Percentiles rank a stretch among this genome's conserved stretches.
Evolutionary conservation across 2,329 filamentous ascomycete species (phyloP).

Genomic region (Beauveria medogensis): DNA sequence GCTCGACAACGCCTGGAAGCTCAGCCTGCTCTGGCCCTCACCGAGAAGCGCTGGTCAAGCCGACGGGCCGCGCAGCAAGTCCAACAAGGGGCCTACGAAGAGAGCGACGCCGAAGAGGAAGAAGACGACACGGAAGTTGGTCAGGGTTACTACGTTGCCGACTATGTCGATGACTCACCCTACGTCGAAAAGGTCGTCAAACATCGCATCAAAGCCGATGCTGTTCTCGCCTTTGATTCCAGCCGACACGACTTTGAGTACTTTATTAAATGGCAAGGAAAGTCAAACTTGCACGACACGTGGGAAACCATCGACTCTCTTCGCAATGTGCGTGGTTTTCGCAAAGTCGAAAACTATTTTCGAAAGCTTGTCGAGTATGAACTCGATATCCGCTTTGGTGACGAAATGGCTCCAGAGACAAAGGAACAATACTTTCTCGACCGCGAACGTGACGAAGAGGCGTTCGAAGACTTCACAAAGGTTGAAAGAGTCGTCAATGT

Average conservation of each 20-base stretch:
- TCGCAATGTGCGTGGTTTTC: constrained; percentile 69
- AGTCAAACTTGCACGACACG: constrained; percentile 90
- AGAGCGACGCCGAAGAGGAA: constrained; percentile 57
- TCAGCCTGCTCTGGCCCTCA: constrained; percentile 56
- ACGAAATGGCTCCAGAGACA: constrained; percentile 73
- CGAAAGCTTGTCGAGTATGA: constrained; percentile 75
- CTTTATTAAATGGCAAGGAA: constrained; percentile 93
- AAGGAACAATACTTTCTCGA: constrained; percentile 94
- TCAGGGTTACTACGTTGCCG: constrained; percentile 60
- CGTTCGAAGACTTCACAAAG: constrained; percentile 80
- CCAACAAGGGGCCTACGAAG: constrained; percentile 54
- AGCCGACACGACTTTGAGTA: constrained; percentile 76
- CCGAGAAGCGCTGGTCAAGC: constrained; percentile 87
- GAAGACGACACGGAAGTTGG: constrained; percentile 48
- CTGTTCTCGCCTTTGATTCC: constrained; percentile 49
- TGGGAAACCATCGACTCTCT: constrained; percentile 80
- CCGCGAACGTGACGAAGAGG: constrained; percentile 81
- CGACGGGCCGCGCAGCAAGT: constrained; percentile 74
- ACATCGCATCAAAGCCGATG: constrained; percentile 67
- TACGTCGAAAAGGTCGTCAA: constrained; percentile 89
- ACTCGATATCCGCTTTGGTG: constrained; percentile 65
- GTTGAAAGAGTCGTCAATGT: constrained; percentile 88
- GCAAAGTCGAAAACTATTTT: constrained; percentile 92
- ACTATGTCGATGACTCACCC: constrained; percentile 68
- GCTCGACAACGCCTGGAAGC: constrained; percentile 66